Percentiles rank a stretch among this genome's conserved stretches.
Evolutionary conservation across 805 yeast species (phyloP).

Genomic region (Hanseniaspora lachancei): DNA sequence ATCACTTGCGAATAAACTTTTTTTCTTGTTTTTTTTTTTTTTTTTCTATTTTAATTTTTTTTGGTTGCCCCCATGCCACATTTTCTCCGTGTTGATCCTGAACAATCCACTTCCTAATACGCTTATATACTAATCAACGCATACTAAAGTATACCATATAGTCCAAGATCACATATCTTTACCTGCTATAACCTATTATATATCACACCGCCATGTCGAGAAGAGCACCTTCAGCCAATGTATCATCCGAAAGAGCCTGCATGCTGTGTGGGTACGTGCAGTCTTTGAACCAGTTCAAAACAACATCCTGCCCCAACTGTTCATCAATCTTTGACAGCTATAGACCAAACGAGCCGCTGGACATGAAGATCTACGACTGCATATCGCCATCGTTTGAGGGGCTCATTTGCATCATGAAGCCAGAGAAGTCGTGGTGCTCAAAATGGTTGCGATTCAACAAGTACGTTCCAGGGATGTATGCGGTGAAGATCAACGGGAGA

Average conservation of each 20-base stretch:
- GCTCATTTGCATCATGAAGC: slow-evolving; percentile 75
- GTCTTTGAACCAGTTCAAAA: slow-evolving; percentile 62
- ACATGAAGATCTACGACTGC: slow-evolving; percentile 77
- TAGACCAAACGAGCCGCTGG: slow-evolving; percentile 30
- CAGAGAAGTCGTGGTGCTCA: slow-evolving; percentile 86
- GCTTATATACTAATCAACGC: background rate
- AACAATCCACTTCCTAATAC: too few relatives aligned
- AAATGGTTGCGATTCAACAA: slow-evolving; percentile 87
- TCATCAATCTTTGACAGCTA: slow-evolving; percentile 66
- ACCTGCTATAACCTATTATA: background rate
- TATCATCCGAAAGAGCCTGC: slow-evolving; percentile 68
- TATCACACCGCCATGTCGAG: background rate
- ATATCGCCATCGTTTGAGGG: slow-evolving; percentile 97
- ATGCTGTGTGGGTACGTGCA: slow-evolving; percentile 93
- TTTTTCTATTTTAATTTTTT: too few relatives aligned
- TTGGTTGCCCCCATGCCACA: too few relatives aligned
- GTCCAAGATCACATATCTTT: background rate
- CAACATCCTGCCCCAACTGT: slow-evolving; percentile 91
- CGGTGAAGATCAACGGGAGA: slow-evolving; percentile 84
- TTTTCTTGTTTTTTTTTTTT: too few relatives aligned
- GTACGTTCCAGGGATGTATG: slow-evolving; percentile 79
- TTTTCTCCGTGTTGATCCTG: too few relatives aligned
- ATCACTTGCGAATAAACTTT: background rate
- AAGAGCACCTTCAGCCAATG: background rate
- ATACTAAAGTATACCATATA: too few relatives aligned